These are phyloP conservation scores for Phytopythium boreale DNA, from an alignment of 352 stramenopile genomes.

Conservation along the genomic window DNA sequence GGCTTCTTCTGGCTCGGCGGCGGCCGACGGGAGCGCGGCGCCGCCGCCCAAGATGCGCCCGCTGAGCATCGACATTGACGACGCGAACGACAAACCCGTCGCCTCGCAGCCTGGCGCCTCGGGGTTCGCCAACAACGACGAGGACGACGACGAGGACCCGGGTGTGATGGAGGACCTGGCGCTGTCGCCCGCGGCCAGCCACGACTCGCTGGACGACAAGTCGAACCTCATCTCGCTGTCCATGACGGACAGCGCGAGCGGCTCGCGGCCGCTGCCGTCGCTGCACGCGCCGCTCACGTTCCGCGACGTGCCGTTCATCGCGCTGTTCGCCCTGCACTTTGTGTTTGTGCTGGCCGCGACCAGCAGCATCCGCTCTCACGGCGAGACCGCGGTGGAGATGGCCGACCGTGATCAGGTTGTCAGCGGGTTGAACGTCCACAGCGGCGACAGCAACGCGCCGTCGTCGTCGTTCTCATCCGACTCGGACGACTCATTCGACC, in stretches of 20 bases:
- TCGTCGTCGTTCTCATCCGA: neutral
- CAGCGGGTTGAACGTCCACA: constrained; percentile 9
- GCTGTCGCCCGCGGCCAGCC: constrained; percentile 35
- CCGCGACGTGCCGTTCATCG: constrained; percentile 54
- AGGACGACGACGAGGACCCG: constrained; percentile 6
- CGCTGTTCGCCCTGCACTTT: constrained; percentile 47
- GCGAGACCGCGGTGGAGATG: constrained; percentile 15
- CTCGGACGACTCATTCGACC: constrained; percentile 16
- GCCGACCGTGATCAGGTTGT: constrained; percentile 26
- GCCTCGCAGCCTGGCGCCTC: neutral
- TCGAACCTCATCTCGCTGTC: constrained; percentile 63
- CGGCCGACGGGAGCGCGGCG: neutral
- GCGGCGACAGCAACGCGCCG: neutral
- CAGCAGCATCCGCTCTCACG: constrained; percentile 34
- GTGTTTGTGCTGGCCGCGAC: constrained; percentile 47
- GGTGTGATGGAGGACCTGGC: constrained; percentile 55
- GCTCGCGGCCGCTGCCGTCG: constrained; percentile 57
- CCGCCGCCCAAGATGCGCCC: constrained; percentile 16
- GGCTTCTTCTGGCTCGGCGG: neutral
- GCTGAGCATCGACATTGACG: constrained; percentile 36
- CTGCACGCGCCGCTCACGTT: constrained; percentile 57
- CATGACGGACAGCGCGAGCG: constrained; percentile 62
- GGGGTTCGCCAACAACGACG: neutral
- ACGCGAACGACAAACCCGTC: constrained; percentile 28
- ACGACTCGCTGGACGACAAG: constrained; percentile 24